Evolutionary conservation across 1,284 basidiomycete genomes (phyloP).

Genomic region (Gastroboletus turbinatus): DNA sequence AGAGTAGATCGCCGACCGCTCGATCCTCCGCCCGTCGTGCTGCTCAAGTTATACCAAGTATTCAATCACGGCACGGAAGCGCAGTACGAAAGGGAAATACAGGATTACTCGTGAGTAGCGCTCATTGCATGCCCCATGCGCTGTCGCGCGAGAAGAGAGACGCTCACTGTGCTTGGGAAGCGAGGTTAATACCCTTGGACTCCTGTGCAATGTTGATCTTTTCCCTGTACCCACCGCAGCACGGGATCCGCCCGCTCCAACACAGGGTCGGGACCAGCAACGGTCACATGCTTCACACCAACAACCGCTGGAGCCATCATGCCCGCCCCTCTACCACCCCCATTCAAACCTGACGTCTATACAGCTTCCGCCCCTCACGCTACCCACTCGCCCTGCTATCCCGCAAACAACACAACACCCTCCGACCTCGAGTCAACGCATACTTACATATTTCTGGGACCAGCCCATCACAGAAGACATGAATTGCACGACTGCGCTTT

Average conservation of each 20-base stretch:
- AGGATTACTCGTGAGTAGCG: constrained; percentile 45
- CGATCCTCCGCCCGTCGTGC: constrained; percentile 63
- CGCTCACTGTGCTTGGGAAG: constrained; percentile 30
- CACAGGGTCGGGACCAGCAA: constrained; percentile 1
- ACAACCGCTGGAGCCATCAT: constrained; percentile 12
- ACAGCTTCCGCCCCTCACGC: constrained; percentile 25
- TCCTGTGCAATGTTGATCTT: constrained; percentile 66
- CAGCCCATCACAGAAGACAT: constrained; percentile 47
- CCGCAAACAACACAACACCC: constrained; percentile 4
- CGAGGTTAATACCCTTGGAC: constrained; percentile 47
- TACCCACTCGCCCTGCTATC: constrained; percentile 9
- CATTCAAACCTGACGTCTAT: constrained; percentile 12
- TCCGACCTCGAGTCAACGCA: constrained; percentile 20
- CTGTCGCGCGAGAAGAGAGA: background rate
- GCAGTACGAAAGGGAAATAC: constrained; percentile 44
- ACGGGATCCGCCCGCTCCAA: constrained; percentile 3
- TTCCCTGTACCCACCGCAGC: constrained; percentile 46
- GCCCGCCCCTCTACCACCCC: constrained; percentile 19
- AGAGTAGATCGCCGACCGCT: constrained; percentile 60
- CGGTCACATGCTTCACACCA: constrained; percentile 11
- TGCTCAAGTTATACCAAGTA: constrained; percentile 49
- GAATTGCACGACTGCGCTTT: constrained; percentile 55
- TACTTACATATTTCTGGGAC: constrained; percentile 42
- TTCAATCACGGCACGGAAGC: constrained; percentile 40
- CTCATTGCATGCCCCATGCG: background rate